A percentile compares a stretch with the other conserved stretches of the same genome.
Evolutionary conservation across 495 filamentous ascomycete species (phyloP).

Genomic region (Penicillium cinerascens): DNA sequence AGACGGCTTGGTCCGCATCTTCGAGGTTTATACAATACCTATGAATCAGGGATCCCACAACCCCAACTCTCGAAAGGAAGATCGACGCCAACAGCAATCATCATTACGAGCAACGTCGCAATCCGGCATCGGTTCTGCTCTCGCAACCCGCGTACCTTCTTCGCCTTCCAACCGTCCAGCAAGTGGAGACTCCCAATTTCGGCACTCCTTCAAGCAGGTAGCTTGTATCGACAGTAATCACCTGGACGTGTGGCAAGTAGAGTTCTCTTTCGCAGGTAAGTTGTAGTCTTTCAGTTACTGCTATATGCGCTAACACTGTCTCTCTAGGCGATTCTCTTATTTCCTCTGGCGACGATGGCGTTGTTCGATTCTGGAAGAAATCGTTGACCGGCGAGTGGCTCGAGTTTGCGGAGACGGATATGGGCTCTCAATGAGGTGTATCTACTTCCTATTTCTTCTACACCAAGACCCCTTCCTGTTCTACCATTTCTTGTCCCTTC

Average conservation of each 20-base stretch:
- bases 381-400: conserved; percentile 46
- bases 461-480: neutral
- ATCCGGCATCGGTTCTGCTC: conserved; percentile 49
- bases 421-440: conserved; percentile 33
- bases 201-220: conserved; percentile 44
- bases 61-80: conserved; percentile 28
- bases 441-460: neutral
- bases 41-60: conserved; percentile 27
- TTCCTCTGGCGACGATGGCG: conserved; percentile 48
- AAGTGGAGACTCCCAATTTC: conserved; percentile 35
- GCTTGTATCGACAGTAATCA: conserved; percentile 49
- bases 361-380: conserved; percentile 51
- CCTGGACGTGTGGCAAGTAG: conserved; percentile 49
- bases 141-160: conserved; percentile 40
- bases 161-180: conserved; percentile 32
- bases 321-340: conserved; percentile 45
- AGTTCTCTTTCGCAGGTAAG: conserved; percentile 46
- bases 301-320: conserved; percentile 4
- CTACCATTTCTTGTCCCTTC: neutral
- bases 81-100: conserved; percentile 31
- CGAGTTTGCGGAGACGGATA: conserved; percentile 49
- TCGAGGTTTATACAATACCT: conserved; percentile 62
- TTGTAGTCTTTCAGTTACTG: neutral
- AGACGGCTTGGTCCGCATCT: conserved; percentile 84
- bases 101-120: conserved; percentile 38